Evolutionary conservation across 2,329 filamentous ascomycete genomes (phyloP).

Genomic region (Kalaharituber pfeilii): DNA sequence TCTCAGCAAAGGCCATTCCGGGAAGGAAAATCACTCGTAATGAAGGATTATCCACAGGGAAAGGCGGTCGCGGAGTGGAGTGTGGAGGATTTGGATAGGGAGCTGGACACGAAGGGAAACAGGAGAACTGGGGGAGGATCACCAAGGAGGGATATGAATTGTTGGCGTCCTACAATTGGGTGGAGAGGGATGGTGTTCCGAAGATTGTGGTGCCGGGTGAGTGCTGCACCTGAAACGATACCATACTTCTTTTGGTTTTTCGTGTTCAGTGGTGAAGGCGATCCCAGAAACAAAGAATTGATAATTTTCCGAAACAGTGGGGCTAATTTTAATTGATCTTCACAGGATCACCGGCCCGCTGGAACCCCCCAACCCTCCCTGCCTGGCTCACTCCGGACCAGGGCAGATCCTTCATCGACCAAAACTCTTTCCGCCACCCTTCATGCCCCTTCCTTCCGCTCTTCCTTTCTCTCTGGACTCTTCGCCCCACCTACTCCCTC

Average conservation of each 20-base stretch:
- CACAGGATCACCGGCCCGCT: neutral
- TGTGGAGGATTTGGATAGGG: neutral
- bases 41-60: neutral
- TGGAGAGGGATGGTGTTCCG: conserved; percentile 5
- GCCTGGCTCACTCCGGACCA: neutral
- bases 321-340: neutral
- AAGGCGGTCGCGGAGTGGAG: neutral
- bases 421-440: conserved; percentile 1
- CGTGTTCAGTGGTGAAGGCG: neutral
- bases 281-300: no score
- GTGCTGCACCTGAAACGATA: neutral
- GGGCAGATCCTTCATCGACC: conserved; percentile 1
- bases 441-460: conserved; percentile 9
- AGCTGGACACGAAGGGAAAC: neutral
- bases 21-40: neutral
- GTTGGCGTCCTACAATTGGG: conserved; percentile 21
- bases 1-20: no score
- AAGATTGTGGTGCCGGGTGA: conserved; percentile 20
- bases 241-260: neutral
- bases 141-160: conserved; percentile 11
- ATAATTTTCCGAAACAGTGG: no score
- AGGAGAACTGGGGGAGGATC: neutral
- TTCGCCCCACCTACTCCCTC: conserved; percentile 3
- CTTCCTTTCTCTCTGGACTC: conserved; percentile 6
- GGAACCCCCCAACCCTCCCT: neutral